Evolutionary conservation across 2,329 filamentous ascomycete species (phyloP).

Genomic region (Pseudophaeomoniella oleicola): DNA sequence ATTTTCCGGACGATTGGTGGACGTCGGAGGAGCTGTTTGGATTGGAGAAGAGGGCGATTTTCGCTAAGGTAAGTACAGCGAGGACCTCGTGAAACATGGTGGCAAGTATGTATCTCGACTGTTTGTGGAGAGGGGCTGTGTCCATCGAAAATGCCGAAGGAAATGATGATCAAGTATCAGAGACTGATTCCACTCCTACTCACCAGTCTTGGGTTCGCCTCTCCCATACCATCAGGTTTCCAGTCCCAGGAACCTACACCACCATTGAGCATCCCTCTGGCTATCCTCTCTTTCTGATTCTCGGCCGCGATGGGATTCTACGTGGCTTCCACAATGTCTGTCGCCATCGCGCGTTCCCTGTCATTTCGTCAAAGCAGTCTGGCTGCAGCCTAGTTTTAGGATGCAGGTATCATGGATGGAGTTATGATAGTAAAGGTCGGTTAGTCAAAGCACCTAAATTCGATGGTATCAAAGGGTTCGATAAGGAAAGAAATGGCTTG

Average conservation of each 20-base stretch:
- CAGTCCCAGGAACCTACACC: slow-evolving; percentile 29
- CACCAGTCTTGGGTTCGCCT: slow-evolving; percentile 19
- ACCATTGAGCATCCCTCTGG: slow-evolving; percentile 20
- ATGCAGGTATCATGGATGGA: slow-evolving; percentile 51
- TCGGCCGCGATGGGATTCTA: slow-evolving; percentile 36
- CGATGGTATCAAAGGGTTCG: slow-evolving; percentile 40
- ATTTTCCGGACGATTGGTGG: slow-evolving; percentile 18
- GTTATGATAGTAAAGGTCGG: slow-evolving; percentile 41
- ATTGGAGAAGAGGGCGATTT: slow-evolving; percentile 34
- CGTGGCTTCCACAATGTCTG: slow-evolving; percentile 51
- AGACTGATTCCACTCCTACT: too few relatives aligned
- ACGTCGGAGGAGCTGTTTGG: slow-evolving; percentile 28
- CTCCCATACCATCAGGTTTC: slow-evolving; percentile 28
- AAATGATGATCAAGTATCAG: too few relatives aligned
- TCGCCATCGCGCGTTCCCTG: slow-evolving; percentile 41
- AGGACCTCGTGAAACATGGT: too few relatives aligned
- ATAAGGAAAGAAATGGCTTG: slow-evolving; percentile 40
- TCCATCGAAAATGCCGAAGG: too few relatives aligned
- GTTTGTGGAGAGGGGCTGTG: too few relatives aligned
- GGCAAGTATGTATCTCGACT: too few relatives aligned
- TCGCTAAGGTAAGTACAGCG: too few relatives aligned
- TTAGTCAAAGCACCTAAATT: slow-evolving; percentile 47
- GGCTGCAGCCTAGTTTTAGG: slow-evolving; percentile 30
- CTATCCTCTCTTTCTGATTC: slow-evolving; percentile 39
- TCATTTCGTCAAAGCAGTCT: slow-evolving; percentile 25